Conservation (phyloP, 1,139 yeast species). For the Candida sp. region DNA sequence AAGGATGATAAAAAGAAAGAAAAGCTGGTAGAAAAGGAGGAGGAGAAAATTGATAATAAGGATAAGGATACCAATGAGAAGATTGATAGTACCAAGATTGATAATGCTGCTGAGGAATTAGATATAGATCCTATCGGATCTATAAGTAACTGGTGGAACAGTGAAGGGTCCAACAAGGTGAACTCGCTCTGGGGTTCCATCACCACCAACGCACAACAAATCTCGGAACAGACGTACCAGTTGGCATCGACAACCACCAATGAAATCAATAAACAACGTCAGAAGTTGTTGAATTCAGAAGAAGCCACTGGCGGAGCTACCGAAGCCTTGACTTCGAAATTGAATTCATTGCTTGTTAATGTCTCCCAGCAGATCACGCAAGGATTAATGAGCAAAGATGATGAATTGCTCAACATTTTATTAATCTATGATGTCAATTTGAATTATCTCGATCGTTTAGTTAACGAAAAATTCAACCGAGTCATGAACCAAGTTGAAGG, state of each 20-base stretch:
- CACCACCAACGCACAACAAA: slow-evolving; percentile 39
- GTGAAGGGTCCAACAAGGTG: slow-evolving; percentile 73
- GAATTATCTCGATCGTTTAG: slow-evolving; percentile 59
- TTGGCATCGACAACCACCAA: slow-evolving; percentile 42
- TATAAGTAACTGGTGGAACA: slow-evolving; percentile 82
- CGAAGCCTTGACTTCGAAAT: slow-evolving; percentile 27
- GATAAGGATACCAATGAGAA: background rate
- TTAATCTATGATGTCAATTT: slow-evolving; percentile 84
- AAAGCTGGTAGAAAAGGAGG: background rate
- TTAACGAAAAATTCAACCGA: slow-evolving; percentile 66
- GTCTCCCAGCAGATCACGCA: slow-evolving; percentile 41
- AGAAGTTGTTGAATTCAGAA: slow-evolving; percentile 28
- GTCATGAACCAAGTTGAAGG: slow-evolving; percentile 97
- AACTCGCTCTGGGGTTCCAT: slow-evolving; percentile 65
- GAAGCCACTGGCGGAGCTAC: slow-evolving; percentile 10
- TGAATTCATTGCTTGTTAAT: slow-evolving; percentile 33
- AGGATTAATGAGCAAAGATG: slow-evolving; percentile 76
- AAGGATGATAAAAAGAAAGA: background rate
- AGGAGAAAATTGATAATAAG: background rate
- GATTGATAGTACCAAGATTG: background rate
- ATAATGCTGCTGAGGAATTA: slow-evolving; percentile 10
- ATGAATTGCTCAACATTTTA: slow-evolving; percentile 43
- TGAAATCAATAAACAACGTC: slow-evolving; percentile 41
- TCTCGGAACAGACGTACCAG: slow-evolving; percentile 42
- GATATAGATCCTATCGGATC: slow-evolving; percentile 66